These are phyloP conservation scores for Stygiomarasmius scandens DNA, from an alignment of 1,284 basidiomycete species.

Conservation along the genomic window DNA sequence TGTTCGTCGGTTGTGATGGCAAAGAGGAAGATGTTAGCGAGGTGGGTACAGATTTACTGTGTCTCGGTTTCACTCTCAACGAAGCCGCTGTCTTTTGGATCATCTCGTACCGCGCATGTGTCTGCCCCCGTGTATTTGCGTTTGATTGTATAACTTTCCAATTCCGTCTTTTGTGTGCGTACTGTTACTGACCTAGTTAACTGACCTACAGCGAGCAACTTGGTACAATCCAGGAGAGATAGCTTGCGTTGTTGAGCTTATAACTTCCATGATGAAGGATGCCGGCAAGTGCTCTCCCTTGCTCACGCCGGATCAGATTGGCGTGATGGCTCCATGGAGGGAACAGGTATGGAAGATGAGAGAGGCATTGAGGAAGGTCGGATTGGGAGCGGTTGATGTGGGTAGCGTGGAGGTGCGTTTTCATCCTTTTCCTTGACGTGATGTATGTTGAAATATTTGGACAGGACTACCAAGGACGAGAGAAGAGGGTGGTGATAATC, in stretches of 20 bases:
- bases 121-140: neutral
- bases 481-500: slow-evolving; percentile 47
- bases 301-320: slow-evolving; percentile 40
- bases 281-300: slow-evolving; percentile 36
- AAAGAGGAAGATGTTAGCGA: slow-evolving; percentile 45
- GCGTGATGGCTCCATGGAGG: slow-evolving; percentile 51
- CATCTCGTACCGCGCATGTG: neutral
- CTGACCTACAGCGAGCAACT: slow-evolving; percentile 35
- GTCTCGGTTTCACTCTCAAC: too few species aligned
- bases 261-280: slow-evolving; percentile 39
- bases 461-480: slow-evolving; percentile 49
- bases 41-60: slow-evolving; percentile 26
- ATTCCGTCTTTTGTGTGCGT: too few species aligned
- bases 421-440: too few species aligned
- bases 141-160: too few species aligned
- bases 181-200: too few species aligned
- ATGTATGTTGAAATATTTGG: neutral
- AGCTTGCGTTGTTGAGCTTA: slow-evolving; percentile 35
- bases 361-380: slow-evolving; percentile 41
- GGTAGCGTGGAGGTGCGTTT: slow-evolving; percentile 45
- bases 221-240: slow-evolving; percentile 52
- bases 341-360: slow-evolving; percentile 51
- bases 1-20: slow-evolving; percentile 41
- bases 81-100: too few species aligned
- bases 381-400: slow-evolving; percentile 44